A percentile compares a stretch with the other conserved stretches of the same genome.
Conservation (phyloP, 495 filamentous ascomycete species). For the Lichenothelia convexa region DNA sequence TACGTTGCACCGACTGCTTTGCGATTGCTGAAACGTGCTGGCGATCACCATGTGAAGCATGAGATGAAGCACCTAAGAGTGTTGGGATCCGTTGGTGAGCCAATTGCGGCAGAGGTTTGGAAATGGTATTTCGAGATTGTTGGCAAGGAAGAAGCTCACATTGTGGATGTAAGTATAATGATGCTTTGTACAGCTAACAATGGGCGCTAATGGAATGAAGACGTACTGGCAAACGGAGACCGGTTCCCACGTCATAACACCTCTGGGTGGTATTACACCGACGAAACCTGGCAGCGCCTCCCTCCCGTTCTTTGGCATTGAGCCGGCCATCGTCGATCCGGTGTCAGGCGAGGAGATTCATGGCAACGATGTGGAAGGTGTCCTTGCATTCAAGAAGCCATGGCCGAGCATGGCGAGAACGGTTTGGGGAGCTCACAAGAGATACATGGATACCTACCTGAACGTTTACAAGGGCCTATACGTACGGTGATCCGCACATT, state of each 20-base stretch:
- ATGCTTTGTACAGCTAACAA: conserved; percentile 8
- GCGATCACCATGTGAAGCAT: conserved; percentile 74
- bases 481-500: conserved; percentile 38
- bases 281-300: conserved; percentile 65
- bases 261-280: conserved; percentile 55
- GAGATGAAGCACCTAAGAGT: conserved; percentile 80
- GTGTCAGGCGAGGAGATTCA: conserved; percentile 84
- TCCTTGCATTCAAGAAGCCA: conserved; percentile 91
- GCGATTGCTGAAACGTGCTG: conserved; percentile 82
- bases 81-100: conserved; percentile 92
- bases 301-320: conserved; percentile 91
- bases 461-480: conserved; percentile 98
- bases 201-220: too few relatives aligned
- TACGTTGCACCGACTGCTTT: conserved; percentile 95
- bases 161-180: conserved; percentile 65
- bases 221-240: conserved; percentile 99
- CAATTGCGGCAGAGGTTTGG: conserved; percentile 97
- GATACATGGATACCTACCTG: conserved; percentile 97
- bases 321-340: conserved; percentile 94
- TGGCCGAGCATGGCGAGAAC: conserved; percentile 99
- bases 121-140: conserved; percentile 98
- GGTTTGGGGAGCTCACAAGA: conserved; percentile 93
- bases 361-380: conserved; percentile 95
- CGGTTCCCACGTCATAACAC: conserved; percentile 78
- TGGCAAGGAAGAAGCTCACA: conserved; percentile 79